These are phyloP conservation scores for Kwoniella dejecticola DNA, from an alignment of 768 basidiomycete genomes.

Conservation along the genomic window DNA sequence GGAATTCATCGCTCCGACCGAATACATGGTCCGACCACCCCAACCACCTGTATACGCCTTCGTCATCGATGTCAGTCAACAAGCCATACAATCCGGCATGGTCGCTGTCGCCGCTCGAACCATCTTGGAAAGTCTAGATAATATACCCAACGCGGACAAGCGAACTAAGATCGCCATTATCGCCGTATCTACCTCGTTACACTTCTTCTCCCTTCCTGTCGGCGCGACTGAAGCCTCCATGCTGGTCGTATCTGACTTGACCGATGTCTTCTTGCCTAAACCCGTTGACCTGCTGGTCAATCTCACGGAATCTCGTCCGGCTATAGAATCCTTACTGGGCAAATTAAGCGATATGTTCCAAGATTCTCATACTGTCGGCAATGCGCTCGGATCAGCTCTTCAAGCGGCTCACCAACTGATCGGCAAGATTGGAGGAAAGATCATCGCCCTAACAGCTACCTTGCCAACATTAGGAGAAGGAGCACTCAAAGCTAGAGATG, in stretches of 20 bases:
- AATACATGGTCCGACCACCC: constrained; percentile 97
- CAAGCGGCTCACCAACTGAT: constrained; percentile 96
- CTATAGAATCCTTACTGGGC: constrained; percentile 77
- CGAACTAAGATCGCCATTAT: constrained; percentile 91
- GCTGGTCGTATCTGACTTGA: constrained; percentile 95
- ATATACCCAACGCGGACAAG: constrained; percentile 90
- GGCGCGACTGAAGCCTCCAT: constrained; percentile 73
- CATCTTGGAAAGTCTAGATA: constrained; percentile 90
- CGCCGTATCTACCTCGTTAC: constrained; percentile 85
- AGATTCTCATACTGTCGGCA: constrained; percentile 89
- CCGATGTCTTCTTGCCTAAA: constrained; percentile 96
- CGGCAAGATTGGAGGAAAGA: constrained; percentile 91
- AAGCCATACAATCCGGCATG: constrained; percentile 94
- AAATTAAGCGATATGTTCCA: constrained; percentile 95
- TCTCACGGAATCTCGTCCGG: constrained; percentile 76
- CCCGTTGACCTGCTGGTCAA: constrained; percentile 96
- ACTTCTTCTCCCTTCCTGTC: constrained; percentile 89
- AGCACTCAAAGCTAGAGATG: constrained; percentile 91
- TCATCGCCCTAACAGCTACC: constrained; percentile 79
- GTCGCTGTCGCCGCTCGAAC: constrained; percentile 97
- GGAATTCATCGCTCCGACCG: constrained; percentile 95
- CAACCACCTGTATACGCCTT: constrained; percentile 97
- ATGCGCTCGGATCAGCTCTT: constrained; percentile 89
- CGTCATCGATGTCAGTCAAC: constrained; percentile 92
- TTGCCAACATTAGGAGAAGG: constrained; percentile 87